Evolutionary conservation across 83 land plant genomes (phyloP).

Genomic region (Isoetes engelmannii): DNA sequence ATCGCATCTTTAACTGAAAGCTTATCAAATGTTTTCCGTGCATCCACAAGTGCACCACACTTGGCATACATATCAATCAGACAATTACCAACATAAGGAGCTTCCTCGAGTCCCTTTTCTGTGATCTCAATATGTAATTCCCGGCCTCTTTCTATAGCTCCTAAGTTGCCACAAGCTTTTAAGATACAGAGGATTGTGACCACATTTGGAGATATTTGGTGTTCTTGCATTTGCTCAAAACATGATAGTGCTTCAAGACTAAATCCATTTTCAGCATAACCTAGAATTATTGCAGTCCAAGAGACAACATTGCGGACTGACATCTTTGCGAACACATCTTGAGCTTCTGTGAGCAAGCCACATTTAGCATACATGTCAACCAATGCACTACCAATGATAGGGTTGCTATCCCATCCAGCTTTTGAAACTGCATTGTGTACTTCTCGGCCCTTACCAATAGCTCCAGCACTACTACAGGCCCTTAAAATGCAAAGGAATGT

Average conservation of each 20-base stretch:
- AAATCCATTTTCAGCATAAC: not conserved
- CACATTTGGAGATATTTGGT: not conserved
- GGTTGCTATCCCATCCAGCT: not conserved
- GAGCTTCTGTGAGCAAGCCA: not conserved
- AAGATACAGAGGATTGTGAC: not conserved
- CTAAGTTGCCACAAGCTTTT: not conserved
- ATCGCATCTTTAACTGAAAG: not conserved
- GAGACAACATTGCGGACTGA: not conserved
- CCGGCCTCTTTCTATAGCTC: not conserved
- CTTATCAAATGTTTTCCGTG: not conserved
- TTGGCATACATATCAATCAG: not conserved
- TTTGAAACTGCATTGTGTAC: not conserved
- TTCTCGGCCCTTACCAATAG: conserved; percentile 1
- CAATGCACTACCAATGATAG: not conserved
- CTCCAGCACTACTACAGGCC: conserved; percentile 1
- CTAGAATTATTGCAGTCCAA: not conserved
- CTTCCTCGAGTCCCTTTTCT: not conserved
- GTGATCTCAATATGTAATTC: not conserved
- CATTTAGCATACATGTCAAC: conserved; percentile 7
- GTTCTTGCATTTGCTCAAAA: not conserved
- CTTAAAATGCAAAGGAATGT: conserved; percentile 4
- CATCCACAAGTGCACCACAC: not conserved
- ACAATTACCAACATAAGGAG: not conserved
- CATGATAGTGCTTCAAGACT: not conserved
- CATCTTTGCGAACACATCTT: not conserved